A percentile compares a stretch with the other conserved stretches of the same genome.
Evolutionary conservation across 192 early-diverging fungal genomes (phyloP).

Genomic region (Jimgerdemannia flammicorona): DNA sequence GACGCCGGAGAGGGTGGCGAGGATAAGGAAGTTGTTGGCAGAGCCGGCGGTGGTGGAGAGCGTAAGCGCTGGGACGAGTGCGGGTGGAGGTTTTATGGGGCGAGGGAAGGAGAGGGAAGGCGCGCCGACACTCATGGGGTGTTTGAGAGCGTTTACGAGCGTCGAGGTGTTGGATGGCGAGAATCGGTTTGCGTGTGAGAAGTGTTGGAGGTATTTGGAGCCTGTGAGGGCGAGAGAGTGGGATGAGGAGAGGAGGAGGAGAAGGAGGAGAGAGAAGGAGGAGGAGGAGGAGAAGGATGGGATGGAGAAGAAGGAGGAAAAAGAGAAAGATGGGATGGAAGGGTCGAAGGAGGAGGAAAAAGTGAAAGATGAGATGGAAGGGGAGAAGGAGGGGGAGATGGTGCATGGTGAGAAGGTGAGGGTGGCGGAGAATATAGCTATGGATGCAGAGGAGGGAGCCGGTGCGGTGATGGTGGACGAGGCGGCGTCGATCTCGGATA

Average conservation of each 20-base stretch:
- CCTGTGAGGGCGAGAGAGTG: constrained; percentile 1
- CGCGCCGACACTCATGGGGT: constrained; percentile 28
- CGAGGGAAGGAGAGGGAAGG: background rate
- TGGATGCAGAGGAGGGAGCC: constrained; percentile 16
- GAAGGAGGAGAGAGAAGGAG: background rate
- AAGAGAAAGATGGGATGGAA: background rate
- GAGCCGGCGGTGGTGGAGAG: background rate
- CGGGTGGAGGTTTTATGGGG: background rate
- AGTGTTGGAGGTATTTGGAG: constrained; percentile 45
- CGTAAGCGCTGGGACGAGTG: background rate
- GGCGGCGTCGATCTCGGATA: background rate
- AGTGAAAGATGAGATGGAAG: background rate
- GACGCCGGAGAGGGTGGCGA: background rate
- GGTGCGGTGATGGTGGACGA: constrained; percentile 4
- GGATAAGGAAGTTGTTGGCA: background rate
- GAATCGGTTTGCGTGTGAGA: constrained; percentile 59
- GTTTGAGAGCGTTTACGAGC: constrained; percentile 46
- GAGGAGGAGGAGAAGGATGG: background rate
- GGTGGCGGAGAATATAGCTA: background rate
- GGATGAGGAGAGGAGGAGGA: background rate
- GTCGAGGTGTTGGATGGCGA: constrained; percentile 62
- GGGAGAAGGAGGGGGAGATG: background rate
- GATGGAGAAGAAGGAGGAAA: background rate
- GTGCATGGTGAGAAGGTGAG: background rate
- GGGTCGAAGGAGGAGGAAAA: background rate